phyloP scores from a whole-genome alignment of 164 flowering plant species.

The Stephania japonica region DNA sequence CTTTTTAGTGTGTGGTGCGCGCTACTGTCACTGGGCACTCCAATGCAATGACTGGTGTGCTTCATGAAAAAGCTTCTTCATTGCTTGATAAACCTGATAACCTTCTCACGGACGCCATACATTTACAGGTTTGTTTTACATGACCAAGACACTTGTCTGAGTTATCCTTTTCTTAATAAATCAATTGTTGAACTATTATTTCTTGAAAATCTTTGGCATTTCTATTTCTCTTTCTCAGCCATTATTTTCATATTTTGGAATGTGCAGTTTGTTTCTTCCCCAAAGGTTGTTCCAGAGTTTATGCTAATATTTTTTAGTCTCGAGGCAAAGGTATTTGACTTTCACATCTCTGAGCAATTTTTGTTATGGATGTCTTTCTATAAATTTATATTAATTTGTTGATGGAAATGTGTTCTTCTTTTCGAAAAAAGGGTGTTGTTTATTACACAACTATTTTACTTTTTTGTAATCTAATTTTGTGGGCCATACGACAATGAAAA shows the following conservation, averaged over 20 bases:
- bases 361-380: not conserved
- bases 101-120: slow-evolving; percentile 64
- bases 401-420: not conserved
- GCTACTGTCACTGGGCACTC: slow-evolving; percentile 48
- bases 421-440: not conserved
- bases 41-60: slow-evolving; percentile 18
- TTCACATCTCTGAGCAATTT: not conserved
- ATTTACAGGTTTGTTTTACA: slow-evolving; percentile 47
- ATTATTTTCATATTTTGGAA: slow-evolving; percentile 18
- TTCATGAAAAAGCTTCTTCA: slow-evolving; percentile 17
- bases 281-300: slow-evolving; percentile 60
- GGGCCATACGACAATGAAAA: not conserved
- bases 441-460: not conserved
- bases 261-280: slow-evolving; percentile 77
- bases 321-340: slow-evolving; percentile 53
- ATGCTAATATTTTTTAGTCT: slow-evolving; percentile 52
- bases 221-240: slow-evolving; percentile 2
- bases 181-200: not conserved
- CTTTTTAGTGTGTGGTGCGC: slow-evolving; percentile 62
- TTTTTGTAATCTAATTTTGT: no score
- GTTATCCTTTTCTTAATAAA: not conserved
- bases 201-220: not conserved
- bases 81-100: slow-evolving; percentile 28
- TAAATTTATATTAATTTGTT: not conserved
- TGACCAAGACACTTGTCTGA: not conserved